phyloP scores from a whole-genome alignment of 2,329 filamentous ascomycete species.

The Cercospora berteroae region DNA sequence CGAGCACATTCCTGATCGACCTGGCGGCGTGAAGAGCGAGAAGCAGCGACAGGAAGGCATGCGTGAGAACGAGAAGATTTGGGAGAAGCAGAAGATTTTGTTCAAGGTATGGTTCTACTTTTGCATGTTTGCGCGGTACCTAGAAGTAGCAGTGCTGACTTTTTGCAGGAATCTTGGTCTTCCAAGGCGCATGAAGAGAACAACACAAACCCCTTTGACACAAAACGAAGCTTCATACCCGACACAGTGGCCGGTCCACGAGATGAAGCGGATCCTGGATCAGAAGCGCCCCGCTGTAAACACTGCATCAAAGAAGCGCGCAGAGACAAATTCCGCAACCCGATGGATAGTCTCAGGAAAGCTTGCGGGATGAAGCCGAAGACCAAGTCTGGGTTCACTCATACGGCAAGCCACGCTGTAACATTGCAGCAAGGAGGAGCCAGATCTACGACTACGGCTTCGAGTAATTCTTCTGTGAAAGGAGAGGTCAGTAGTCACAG shows the following conservation, averaged over 20 bases:
- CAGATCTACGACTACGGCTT: neutral
- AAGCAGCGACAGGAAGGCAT: neutral
- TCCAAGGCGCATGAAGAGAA: no score
- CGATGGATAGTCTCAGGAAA: neutral
- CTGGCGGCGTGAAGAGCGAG: conserved; percentile 9
- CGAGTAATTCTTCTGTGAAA: neutral
- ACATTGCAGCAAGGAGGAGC: neutral
- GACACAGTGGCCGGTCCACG: neutral
- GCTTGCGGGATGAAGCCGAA: neutral
- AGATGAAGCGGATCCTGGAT: neutral
- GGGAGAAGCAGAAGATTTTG: neutral
- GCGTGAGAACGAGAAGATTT: neutral
- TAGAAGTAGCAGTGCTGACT: no score
- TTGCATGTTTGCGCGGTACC: neutral
- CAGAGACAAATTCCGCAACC: conserved; percentile 1
- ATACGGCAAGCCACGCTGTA: neutral
- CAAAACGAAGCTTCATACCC: neutral
- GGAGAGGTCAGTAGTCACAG: neutral
- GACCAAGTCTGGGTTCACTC: neutral
- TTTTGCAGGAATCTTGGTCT: neutral
- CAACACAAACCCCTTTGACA: neutral
- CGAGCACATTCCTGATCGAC: conserved; percentile 14
- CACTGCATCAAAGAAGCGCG: conserved; percentile 5
- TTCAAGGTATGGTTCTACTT: neutral
- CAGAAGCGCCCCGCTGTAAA: neutral